Base-by-base conservation (phyloP, 805 yeast genomes). In the Lipomyces spencermartinsiae region DNA sequence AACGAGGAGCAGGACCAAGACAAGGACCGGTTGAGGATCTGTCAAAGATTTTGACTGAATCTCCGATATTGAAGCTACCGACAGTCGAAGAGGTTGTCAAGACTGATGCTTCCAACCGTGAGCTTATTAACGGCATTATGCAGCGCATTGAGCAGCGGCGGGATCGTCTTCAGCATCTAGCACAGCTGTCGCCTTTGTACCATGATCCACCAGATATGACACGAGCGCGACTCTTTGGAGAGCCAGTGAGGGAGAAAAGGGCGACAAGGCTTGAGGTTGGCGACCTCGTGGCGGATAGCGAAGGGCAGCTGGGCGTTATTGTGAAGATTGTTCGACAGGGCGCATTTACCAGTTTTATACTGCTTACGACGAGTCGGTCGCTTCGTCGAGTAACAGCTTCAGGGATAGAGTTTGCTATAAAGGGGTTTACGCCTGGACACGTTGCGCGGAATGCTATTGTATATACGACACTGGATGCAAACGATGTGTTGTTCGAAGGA, bases 401-500 rank as follows among this genome's bases (percentile, higher is more conserved):
- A 7, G 61, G 31, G 8, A 55, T 58, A 19, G 56, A 33, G 16
- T 61, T 64, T 16, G 51, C 53, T 10, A 59, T 62, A 14, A 67
- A 65, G 22, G 46, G 58, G 5, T 67, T 67, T 35, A 57, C 65
- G 34, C 65, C 68, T 8, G 34, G 25, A 25, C 9, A 51, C 10
- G 63, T 64, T 16, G 71, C 66, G 14, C 49, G 19, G 34, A 56
- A 25, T 14, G 46, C 59, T 25, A 58, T 65, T 19, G 66, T 67
- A 9, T 16, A 60, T 19, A 54, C 57, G 46, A 53, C 25, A 22
- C 37, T 67, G 49, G 53, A 55, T 12, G 46, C 10, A 14, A 54
- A 59, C 5, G 67, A 65, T 35, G 59, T 25, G 8, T 39, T 57
- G 34, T 51, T 62, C 29, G 22, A 31, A 54, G 35, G n/a, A 16